Conservation (phyloP, 148 eudicot species). For the Persicaria maculosa region DNA sequence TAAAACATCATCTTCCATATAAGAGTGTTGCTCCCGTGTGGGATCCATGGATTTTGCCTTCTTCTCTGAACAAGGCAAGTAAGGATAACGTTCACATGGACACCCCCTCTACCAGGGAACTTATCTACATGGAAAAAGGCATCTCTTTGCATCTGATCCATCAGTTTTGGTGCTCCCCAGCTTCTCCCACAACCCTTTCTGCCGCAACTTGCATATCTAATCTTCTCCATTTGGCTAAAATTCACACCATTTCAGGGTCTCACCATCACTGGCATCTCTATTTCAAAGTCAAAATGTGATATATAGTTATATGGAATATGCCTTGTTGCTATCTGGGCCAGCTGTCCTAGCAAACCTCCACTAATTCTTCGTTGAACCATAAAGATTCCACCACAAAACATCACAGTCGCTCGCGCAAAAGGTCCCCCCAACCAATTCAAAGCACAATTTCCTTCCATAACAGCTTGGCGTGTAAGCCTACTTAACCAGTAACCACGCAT, state of each 20-base stretch:
- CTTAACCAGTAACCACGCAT: not conserved
- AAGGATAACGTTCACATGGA: not conserved
- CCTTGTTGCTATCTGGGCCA: slow-evolving; percentile 1
- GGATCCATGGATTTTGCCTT: slow-evolving; percentile 8
- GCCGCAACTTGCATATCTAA: slow-evolving; percentile 1
- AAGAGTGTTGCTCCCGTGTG: not conserved
- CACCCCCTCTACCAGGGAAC: not conserved
- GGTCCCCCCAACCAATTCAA: not conserved
- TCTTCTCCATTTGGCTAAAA: slow-evolving; percentile 10
- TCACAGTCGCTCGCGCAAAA: not conserved
- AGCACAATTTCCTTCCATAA: not conserved
- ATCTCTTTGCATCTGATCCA: slow-evolving; percentile 7
- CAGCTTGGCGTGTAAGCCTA: not conserved
- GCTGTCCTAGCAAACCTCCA: not conserved
- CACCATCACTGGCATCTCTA: not conserved
- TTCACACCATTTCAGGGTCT: not conserved
- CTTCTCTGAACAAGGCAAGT: not conserved
- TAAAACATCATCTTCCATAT: slow-evolving; percentile 3
- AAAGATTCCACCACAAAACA: not conserved
- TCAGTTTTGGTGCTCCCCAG: not conserved
- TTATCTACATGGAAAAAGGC: not conserved
- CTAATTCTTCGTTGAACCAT: not conserved
- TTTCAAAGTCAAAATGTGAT: not conserved
- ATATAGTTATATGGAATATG: slow-evolving; percentile 1
- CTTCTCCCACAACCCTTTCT: slow-evolving; percentile 1